Percentiles rank a stretch among this genome's conserved stretches.
Evolutionary conservation across 1,284 basidiomycete species (phyloP).

Genomic region (Rhodotorula sp.): DNA sequence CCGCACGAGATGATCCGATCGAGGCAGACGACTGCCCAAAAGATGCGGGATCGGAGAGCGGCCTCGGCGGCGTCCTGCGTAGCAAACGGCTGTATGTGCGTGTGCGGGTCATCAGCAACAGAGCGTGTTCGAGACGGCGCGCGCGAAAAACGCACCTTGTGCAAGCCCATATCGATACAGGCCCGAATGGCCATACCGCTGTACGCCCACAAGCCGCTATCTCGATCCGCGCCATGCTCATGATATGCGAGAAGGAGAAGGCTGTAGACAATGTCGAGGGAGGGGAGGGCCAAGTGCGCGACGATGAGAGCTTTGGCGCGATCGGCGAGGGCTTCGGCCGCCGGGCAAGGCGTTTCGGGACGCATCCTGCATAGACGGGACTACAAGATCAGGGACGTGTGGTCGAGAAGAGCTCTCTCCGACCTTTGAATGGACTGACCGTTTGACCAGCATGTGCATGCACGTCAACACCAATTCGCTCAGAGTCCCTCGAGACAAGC

Average conservation of each 20-base stretch:
- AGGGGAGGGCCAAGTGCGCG: conserved; percentile 27
- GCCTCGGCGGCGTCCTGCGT: conserved; percentile 10
- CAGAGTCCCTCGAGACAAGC: background rate
- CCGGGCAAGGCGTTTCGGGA: conserved; percentile 1
- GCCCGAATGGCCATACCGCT: conserved; percentile 25
- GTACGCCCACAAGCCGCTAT: conserved; percentile 29
- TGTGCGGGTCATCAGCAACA: background rate
- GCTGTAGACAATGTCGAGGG: conserved; percentile 24
- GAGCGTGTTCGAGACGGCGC: background rate
- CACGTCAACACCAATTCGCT: conserved; percentile 7
- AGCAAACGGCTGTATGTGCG: background rate
- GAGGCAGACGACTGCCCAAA: conserved; percentile 26
- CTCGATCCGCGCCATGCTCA: conserved; percentile 24
- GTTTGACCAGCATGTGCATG: conserved; percentile 14
- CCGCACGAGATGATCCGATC: conserved; percentile 31
- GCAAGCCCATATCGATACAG: conserved; percentile 23
- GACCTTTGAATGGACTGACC: background rate
- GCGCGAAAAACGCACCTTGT: conserved; percentile 15
- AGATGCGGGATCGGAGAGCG: conserved; percentile 17
- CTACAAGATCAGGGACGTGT: background rate
- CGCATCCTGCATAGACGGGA: conserved; percentile 1
- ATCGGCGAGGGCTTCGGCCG: conserved; percentile 23
- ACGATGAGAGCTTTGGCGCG: conserved; percentile 27
- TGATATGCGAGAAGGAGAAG: conserved; percentile 27
- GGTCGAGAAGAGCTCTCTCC: background rate